Evolutionary conservation across 257 asterid species (phyloP), one percentile per base, ranked within the genome.

Genomic region (Petrea volubilis): DNA sequence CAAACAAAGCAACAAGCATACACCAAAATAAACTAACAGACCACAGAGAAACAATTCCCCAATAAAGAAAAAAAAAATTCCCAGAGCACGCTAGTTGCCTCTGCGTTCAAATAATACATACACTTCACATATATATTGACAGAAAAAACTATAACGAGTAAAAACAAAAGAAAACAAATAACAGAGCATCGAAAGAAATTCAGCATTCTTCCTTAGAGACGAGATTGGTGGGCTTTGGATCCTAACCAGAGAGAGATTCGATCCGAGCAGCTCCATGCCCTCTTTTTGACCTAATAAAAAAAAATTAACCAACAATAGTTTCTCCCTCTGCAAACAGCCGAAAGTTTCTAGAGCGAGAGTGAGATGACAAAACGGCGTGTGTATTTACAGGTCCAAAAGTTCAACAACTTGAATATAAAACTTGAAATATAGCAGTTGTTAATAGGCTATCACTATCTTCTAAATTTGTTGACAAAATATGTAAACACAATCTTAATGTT

Each of bases 171-270:
- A 12, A 36, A 76, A 56, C 14, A 70, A 47, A 34, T 85, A 95
- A 97, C 92, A 98, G 99, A 50, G 95, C 84, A 65, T 92, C 97
- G 71, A 81, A 95, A 3, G 99, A 90, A 71, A 95, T 80, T 90
- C 99, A 95, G 76, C 99, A 95, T 61, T 95, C 99, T 0, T 90
- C 91, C 79, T 95, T 95, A 89, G 85, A 95, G 80, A 95, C 83
- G 77, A 97, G 98, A 85, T 79, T 88, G 43, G 98, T 95, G 0
- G 98, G 98, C 79, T 88, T 97, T 98, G 99, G 59, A 92, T 95
- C 49, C 99, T 92, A 66, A 95, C 99, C 0, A 90, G 92, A 6
- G 90, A 74, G 67, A 95, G 96, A 79, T 90, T 80, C 79, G 94
- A 86, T 74, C 97, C 96, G 28, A 95, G 96, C 73, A 88, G 78